Evolutionary conservation across 108 stramenopile species (phyloP), one percentile per base, ranked within the genome.

Genomic region (Pelagomonas calceolata): DNA sequence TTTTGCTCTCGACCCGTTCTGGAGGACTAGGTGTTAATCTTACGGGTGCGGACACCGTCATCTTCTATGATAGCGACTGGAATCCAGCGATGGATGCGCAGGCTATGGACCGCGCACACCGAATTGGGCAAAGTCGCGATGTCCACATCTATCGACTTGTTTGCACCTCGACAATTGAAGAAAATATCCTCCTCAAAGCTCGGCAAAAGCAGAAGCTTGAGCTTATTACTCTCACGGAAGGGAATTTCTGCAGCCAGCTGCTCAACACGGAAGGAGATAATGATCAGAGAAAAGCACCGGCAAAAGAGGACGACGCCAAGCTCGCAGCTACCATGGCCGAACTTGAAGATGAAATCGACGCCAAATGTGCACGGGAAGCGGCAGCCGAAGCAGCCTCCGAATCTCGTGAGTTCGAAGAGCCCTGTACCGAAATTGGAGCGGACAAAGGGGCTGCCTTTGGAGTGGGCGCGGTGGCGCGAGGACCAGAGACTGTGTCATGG

Each of bases 141-240:
- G 97, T 96, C 17, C 92, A 95, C 76, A 95, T 99, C 44, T 98
- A 96, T 75, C 90, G 98, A 32, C 86, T 99, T 63, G 85, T 99
- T 30, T 93, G 91, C 30, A 87, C 91, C 64, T 85, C 90, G 69
- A 87, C 96, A 0, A 92, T 99, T 64, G 98, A 99, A 80, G 98
- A 99, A 75, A 97, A 97, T 82, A 97, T 99, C 68, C 78, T 99
- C 35, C 71, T 85, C 26, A 99, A 99, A 75, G 95, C 85, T 3
- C 77, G 64, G 68, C 95, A 99, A 75, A 96, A 96, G 82, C 84
- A 88, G 30, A 92, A 94, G 66, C 84, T 99, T 29, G 95, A 96
- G 76, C 85, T 90, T 14, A 73, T 99, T 36, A 93, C 94, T 0
- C 94, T 99, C 90, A 92, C 93, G 36, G 87, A 89, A 73, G 98